Conservation (phyloP, 75 land plant genomes). For the Pinus albicaulis region DNA sequence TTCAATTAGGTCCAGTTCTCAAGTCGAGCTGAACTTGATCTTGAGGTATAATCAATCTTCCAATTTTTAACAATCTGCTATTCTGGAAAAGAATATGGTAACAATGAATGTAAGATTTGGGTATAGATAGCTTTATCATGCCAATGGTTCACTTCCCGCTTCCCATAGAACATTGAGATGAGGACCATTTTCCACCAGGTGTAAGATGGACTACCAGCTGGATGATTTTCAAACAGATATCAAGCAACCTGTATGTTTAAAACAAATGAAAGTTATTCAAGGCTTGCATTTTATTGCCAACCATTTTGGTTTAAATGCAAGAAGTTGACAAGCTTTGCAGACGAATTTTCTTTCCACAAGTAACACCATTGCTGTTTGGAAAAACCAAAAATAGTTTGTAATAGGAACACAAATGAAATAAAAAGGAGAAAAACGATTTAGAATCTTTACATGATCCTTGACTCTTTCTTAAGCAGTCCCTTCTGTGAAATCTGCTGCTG, state of each 20-base stretch:
- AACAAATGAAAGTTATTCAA: neutral
- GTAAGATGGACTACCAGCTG: neutral
- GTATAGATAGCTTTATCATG: neutral
- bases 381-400: neutral
- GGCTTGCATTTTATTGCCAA: neutral
- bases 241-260: conserved; percentile 1
- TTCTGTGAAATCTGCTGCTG: conserved; percentile 11
- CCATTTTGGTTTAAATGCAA: neutral
- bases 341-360: neutral
- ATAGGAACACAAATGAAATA: neutral
- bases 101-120: neutral
- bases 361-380: neutral
- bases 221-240: neutral
- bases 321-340: neutral
- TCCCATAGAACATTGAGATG: neutral
- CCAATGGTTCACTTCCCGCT: conserved; percentile 1
- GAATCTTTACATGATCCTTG: conserved; percentile 1
- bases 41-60: neutral
- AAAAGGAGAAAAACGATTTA: neutral
- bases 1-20: neutral
- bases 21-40: neutral
- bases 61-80: conserved; percentile 8
- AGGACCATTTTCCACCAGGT: neutral
- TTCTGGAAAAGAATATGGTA: neutral
- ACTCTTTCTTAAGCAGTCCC: conserved; percentile 22